These are phyloP conservation scores for Fusarium concolor DNA, from an alignment of 2,329 filamentous ascomycete species.

Conservation along the genomic window DNA sequence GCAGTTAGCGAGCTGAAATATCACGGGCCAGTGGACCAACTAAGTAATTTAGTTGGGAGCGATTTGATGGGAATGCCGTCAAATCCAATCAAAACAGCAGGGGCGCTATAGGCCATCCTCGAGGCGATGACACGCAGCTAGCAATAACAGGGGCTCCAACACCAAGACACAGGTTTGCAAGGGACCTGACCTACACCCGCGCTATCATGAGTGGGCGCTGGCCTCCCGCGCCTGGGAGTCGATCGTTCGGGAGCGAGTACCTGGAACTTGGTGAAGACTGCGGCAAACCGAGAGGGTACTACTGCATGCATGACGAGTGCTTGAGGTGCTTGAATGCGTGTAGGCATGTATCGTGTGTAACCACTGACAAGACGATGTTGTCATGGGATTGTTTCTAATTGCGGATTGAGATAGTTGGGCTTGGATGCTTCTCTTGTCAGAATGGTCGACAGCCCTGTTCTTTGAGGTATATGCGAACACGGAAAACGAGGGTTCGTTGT, in stretches of 20 bases:
- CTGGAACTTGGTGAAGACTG: constrained; percentile 28
- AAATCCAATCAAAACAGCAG: constrained; percentile 23
- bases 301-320: constrained; percentile 33
- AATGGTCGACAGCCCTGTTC: not conserved
- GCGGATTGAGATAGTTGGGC: constrained; percentile 8
- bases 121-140: constrained; percentile 42
- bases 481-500: constrained; percentile 6
- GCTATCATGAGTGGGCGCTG: constrained; percentile 13
- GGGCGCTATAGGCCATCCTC: constrained; percentile 8
- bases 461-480: constrained; percentile 1
- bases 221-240: constrained; percentile 31
- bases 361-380: constrained; percentile 12
- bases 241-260: constrained; percentile 30
- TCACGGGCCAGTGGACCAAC: constrained; percentile 24
- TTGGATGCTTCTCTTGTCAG: constrained; percentile 9
- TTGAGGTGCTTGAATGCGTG: not conserved
- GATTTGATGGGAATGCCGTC: constrained; percentile 31
- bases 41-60: constrained; percentile 1
- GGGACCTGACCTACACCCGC: constrained; percentile 15
- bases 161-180: constrained; percentile 20
- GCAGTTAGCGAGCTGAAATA: constrained; percentile 14
- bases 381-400: constrained; percentile 17
- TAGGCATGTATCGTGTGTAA: constrained; percentile 6
- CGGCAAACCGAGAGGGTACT: constrained; percentile 9
- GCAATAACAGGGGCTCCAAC: constrained; percentile 26